phyloP scores from a whole-genome alignment of 352 stramenopile genomes.

The Hyphochytrium catenoides region DNA sequence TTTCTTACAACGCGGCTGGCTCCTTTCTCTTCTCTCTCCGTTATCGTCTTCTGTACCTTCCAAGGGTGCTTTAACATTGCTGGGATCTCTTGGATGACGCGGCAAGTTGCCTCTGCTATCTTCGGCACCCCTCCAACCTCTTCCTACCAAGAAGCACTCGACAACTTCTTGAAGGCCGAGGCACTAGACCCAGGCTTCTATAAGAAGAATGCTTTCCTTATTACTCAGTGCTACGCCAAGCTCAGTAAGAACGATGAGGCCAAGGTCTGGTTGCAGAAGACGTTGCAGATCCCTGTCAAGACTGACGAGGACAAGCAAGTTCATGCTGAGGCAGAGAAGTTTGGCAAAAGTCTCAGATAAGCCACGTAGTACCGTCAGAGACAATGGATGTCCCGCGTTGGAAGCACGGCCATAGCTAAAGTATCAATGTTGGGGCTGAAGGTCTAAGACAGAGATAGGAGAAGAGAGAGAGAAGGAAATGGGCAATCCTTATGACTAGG shows the following conservation, averaged over 20 bases:
- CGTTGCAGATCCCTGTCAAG: slow-evolving; percentile 22
- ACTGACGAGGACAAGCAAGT: slow-evolving; percentile 35
- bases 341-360: no score
- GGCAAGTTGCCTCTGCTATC: slow-evolving; percentile 44
- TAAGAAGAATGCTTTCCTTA: slow-evolving; percentile 56
- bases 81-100: slow-evolving; percentile 54
- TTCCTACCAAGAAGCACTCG: slow-evolving; percentile 48
- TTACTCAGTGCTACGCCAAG: slow-evolving; percentile 55
- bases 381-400: no score
- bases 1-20: no score
- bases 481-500: no score
- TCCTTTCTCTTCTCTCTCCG: not conserved
- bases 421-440: no score
- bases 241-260: slow-evolving; percentile 27
- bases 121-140: slow-evolving; percentile 49
- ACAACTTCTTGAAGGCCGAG: slow-evolving; percentile 44
- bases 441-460: no score
- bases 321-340: slow-evolving; percentile 45
- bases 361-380: no score
- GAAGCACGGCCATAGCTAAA: no score
- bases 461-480: no score
- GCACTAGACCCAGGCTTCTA: slow-evolving; percentile 33
- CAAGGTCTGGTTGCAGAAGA: slow-evolving; percentile 40
- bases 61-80: slow-evolving; percentile 47
- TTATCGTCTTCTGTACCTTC: not conserved